These are phyloP conservation scores for Zea luxurians DNA, from an alignment of 176 grass and related monocot genomes.

Conservation along the genomic window DNA sequence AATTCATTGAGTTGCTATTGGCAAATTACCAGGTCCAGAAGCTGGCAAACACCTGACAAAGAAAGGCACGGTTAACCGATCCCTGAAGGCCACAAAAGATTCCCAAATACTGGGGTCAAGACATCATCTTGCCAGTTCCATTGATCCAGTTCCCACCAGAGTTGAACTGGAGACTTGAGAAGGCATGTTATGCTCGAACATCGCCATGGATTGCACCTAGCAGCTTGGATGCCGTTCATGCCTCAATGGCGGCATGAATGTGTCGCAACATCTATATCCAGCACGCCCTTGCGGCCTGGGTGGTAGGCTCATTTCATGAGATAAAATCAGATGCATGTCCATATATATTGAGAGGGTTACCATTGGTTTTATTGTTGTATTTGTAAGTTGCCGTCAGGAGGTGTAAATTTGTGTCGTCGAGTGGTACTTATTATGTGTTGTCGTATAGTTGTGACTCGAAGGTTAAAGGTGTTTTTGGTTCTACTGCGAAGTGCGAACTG, in stretches of 20 bases:
- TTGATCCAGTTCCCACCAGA: conserved; percentile 39
- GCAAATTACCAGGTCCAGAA: conserved; percentile 39
- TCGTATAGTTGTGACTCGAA: conserved; percentile 5
- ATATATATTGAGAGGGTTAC: background rate
- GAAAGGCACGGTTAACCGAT: conserved; percentile 31
- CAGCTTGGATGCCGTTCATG: background rate
- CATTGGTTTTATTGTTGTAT: too few species aligned
- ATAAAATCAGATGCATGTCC: conserved; percentile 1
- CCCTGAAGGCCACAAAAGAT: conserved; percentile 29
- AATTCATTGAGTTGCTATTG: conserved; percentile 12
- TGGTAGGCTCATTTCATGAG: background rate
- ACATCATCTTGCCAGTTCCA: conserved; percentile 31
- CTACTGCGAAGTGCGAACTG: too few species aligned
- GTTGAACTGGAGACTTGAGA: conserved; percentile 40
- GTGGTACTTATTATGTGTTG: background rate
- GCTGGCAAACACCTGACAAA: conserved; percentile 21
- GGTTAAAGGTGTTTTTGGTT: background rate
- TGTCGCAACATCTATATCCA: background rate
- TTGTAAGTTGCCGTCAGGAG: too few species aligned
- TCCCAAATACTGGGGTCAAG: conserved; percentile 22
- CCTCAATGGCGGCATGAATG: too few species aligned
- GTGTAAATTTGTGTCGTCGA: background rate
- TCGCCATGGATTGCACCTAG: background rate
- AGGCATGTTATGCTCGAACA: background rate
- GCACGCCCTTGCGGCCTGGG: too few species aligned